A percentile compares a stretch with the other conserved stretches of the same genome.
Evolutionary conservation across 257 asterid genomes (phyloP).

Genomic region (Nicotiana undulata): DNA sequence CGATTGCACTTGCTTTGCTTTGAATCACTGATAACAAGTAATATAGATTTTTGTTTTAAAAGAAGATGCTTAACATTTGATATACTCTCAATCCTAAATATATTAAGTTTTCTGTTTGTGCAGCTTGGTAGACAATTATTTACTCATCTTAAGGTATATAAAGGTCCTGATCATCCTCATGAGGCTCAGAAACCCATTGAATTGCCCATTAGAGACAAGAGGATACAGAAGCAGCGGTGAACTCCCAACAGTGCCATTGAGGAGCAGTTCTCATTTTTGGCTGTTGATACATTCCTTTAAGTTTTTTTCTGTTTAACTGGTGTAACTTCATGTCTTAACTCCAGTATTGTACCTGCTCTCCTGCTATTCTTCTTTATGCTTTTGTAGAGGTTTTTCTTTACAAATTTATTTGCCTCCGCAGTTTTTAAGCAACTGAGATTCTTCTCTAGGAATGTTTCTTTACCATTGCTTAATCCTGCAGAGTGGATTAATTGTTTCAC

Average conservation of each 20-base stretch:
- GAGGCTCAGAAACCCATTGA: slow-evolving; percentile 80
- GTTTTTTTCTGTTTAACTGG: neutral
- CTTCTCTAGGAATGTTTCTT: neutral
- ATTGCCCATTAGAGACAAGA: slow-evolving; percentile 84
- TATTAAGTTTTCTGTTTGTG: slow-evolving; percentile 14
- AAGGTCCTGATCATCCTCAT: slow-evolving; percentile 92
- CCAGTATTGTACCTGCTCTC: neutral
- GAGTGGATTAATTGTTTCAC: neutral
- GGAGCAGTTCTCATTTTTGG: neutral
- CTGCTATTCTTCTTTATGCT: neutral
- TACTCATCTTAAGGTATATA: slow-evolving; percentile 80
- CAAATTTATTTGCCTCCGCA: neutral
- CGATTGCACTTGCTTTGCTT: neutral
- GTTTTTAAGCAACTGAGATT: neutral
- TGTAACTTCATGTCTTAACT: neutral
- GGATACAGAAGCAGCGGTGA: slow-evolving; percentile 41
- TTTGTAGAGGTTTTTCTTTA: neutral
- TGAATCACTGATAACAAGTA: neutral
- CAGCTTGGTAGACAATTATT: slow-evolving; percentile 90
- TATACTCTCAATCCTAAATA: neutral
- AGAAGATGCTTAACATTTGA: neutral
- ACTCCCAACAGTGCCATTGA: neutral
- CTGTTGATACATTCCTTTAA: neutral
- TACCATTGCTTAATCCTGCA: neutral
- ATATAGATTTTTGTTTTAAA: too few species aligned